phyloP scores from a whole-genome alignment of 495 filamentous ascomycete species.

The Delitschia confertaspora region DNA sequence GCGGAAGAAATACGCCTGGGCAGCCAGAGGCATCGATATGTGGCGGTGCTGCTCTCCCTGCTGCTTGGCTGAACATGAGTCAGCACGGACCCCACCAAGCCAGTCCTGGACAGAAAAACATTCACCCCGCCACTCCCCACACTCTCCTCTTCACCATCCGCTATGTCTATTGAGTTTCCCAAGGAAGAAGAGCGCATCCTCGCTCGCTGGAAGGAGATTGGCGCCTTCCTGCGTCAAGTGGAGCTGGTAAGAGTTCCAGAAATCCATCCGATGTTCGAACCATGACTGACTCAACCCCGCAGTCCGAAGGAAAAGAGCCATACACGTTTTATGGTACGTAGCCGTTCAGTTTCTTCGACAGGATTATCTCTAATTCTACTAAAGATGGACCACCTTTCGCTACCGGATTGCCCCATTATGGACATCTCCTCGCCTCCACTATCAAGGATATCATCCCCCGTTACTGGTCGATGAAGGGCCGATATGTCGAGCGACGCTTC shows the following conservation, averaged over 20 bases:
- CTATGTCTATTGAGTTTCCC: constrained; percentile 86
- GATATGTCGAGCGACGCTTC: constrained; percentile 68
- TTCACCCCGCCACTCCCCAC: neutral
- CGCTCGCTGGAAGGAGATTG: constrained; percentile 76
- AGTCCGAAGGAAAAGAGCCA: constrained; percentile 56
- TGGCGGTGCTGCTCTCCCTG: too few relatives aligned
- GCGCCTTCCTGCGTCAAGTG: constrained; percentile 73
- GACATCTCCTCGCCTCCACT: constrained; percentile 88
- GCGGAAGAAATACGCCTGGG: too few relatives aligned
- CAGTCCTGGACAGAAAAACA: neutral
- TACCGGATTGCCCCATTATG: constrained; percentile 84
- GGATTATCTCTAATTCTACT: neutral
- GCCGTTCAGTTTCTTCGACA: constrained; percentile 34
- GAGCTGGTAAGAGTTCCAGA: constrained; percentile 41
- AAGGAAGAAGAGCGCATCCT: constrained; percentile 79
- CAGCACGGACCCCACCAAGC: neutral
- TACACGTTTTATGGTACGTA: constrained; percentile 68
- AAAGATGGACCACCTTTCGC: constrained; percentile 52
- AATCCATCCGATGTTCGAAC: neutral
- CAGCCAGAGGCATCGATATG: too few relatives aligned
- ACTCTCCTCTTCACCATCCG: constrained; percentile 11
- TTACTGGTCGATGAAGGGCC: constrained; percentile 97
- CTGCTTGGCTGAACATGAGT: too few relatives aligned
- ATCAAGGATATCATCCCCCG: constrained; percentile 96
- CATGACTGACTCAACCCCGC: constrained; percentile 5